Evolutionary conservation across 768 basidiomycete species (phyloP).

Genomic region (Neoboletus magnificus): DNA sequence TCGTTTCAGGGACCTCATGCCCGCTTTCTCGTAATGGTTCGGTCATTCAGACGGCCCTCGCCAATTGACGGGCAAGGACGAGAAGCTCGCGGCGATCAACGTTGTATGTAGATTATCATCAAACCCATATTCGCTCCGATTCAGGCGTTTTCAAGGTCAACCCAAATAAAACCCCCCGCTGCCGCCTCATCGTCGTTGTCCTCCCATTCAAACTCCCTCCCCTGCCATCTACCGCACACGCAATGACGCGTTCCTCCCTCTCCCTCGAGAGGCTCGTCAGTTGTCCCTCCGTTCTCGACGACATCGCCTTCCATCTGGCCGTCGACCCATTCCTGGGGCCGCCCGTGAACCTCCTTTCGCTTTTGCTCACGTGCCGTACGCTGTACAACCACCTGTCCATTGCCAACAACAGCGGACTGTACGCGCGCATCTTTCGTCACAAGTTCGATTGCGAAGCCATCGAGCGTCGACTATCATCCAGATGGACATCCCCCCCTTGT

Average conservation of each 20-base stretch:
- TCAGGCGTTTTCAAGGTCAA: conserved; percentile 21
- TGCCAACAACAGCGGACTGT: conserved; percentile 37
- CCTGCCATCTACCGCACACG: not conserved
- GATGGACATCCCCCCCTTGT: conserved; percentile 37
- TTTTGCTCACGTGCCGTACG: conserved; percentile 38
- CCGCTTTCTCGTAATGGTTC: conserved; percentile 34
- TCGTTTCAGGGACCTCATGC: conserved; percentile 28
- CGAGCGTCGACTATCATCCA: conserved; percentile 35
- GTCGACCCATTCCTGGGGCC: conserved; percentile 42
- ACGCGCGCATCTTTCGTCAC: conserved; percentile 41
- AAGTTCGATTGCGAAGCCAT: conserved; percentile 45
- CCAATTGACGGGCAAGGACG: conserved; percentile 27
- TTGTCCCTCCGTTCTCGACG: conserved; percentile 30
- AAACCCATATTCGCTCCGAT: conserved; percentile 33
- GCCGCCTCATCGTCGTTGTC: conserved; percentile 3
- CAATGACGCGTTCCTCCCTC: conserved; percentile 5
- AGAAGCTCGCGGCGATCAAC: conserved; percentile 38
- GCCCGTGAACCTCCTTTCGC: conserved; percentile 36
- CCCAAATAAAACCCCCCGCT: conserved; percentile 26
- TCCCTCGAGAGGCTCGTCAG: conserved; percentile 20
- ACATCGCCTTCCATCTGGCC: conserved; percentile 41
- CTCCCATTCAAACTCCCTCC: conserved; percentile 2
- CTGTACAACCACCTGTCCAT: conserved; percentile 37
- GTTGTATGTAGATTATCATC: conserved; percentile 36
- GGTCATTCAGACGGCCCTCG: conserved; percentile 31